These are phyloP conservation scores for Cocos nucifera DNA, from an alignment of 176 grass and related monocot species.

Conservation along the genomic window DNA sequence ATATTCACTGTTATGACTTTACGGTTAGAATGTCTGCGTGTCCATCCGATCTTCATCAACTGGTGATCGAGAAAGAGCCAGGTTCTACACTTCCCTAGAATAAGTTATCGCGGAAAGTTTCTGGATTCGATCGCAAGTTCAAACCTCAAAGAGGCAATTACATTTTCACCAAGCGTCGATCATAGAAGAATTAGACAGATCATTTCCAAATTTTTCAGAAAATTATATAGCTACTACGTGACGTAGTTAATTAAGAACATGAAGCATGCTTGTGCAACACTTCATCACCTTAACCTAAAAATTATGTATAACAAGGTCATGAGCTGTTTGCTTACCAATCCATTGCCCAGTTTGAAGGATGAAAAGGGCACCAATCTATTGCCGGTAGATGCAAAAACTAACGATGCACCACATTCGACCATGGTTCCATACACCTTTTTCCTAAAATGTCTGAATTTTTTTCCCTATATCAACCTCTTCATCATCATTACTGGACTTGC, in stretches of 20 bases:
- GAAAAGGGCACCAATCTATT: slow-evolving; percentile 67
- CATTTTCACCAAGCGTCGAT: too few relatives aligned
- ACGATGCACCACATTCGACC: slow-evolving; percentile 69
- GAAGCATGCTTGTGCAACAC: neutral
- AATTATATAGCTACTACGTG: too few relatives aligned
- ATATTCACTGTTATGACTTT: too few relatives aligned
- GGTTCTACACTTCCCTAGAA: too few relatives aligned
- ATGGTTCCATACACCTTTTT: slow-evolving; percentile 56
- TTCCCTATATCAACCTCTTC: slow-evolving; percentile 31
- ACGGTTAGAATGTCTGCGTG: too few relatives aligned
- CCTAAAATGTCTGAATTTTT: slow-evolving; percentile 52
- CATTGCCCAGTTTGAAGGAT: slow-evolving; percentile 80
- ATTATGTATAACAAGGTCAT: neutral
- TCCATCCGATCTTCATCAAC: too few relatives aligned
- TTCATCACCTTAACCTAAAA: neutral
- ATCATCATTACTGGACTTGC: slow-evolving; percentile 27
- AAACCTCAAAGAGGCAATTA: too few relatives aligned
- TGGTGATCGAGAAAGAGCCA: too few relatives aligned
- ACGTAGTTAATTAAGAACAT: neutral
- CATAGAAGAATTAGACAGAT: too few relatives aligned
- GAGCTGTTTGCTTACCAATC: slow-evolving; percentile 50
- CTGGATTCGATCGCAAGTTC: too few relatives aligned
- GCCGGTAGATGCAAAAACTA: slow-evolving; percentile 83
- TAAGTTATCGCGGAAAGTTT: too few relatives aligned
- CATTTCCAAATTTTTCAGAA: too few relatives aligned